Base-by-base conservation (phyloP, 495 filamentous ascomycete species). In the Clohesyomyces aquaticus region DNA sequence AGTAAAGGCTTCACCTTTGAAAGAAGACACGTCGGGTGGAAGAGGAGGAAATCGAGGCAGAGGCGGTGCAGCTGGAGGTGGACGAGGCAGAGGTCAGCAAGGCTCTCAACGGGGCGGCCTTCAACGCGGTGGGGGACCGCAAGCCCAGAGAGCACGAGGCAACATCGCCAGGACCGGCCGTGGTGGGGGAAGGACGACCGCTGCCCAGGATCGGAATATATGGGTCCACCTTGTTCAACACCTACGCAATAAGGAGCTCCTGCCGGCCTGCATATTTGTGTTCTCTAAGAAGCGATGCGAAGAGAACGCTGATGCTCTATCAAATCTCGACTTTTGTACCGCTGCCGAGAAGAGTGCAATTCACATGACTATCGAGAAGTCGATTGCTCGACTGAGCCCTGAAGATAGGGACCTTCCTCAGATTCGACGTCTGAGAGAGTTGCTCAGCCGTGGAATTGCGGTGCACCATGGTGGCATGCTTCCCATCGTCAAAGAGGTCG, bases 241-340 rank as follows among this genome's bases (percentile, higher is more conserved):
- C 77, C 81, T 98, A 53, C 89, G 86, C 69, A 95, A 96, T 71
- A 84, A 91, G 61, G 90, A 85, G 42, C 80, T 98, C 3, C 80
- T 98, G 11, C 94, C 94, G 0, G 91, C 87, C 43, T 96, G 93
- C 75, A 93, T 98, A 61, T 98, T 98, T 74, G 94, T 98, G 47
- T 98, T 98, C 76, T 97, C 93, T 26, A 98, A 98, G 79, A 96
- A 90, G 74, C 81, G 94, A 55, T 98, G 95, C 69, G 93, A 98
- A 73, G 89, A 96, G 71, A 98, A 98, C 72, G 94, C 95, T 10
- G 91, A 98, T 67, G 92, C 94, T 0, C 80, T 98, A 21, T 91
- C 89, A 61, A 97, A 95, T 68, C 88, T 95, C 59, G 95, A 98
- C 76, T 97, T 93, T 72, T 93, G 87, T 74, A 96, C 87, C 19